Conservation (phyloP, 75 land plant genomes). For the Isoetes taiwanensis region DNA sequence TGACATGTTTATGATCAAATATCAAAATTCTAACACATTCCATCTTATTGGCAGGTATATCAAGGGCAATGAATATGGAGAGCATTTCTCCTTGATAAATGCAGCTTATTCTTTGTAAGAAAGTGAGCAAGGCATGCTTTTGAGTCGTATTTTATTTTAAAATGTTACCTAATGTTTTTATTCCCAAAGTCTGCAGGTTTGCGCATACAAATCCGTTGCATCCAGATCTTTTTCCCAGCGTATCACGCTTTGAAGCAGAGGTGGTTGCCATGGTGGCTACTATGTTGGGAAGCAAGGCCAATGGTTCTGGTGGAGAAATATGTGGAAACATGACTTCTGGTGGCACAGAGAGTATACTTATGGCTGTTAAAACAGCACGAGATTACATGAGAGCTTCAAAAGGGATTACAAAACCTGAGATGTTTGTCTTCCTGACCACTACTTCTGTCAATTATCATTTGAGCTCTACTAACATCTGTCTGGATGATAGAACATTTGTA, state of each 20-base stretch:
- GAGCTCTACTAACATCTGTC: no score
- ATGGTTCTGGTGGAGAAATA: constrained; percentile 64
- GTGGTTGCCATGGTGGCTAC: constrained; percentile 93
- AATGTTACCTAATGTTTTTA: neutral
- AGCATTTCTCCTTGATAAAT: constrained; percentile 74
- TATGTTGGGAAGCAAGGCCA: constrained; percentile 62
- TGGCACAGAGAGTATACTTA: constrained; percentile 91
- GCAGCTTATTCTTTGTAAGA: constrained; percentile 89
- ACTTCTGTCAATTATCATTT: no score
- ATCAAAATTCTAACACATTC: neutral
- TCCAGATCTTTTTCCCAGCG: constrained; percentile 76
- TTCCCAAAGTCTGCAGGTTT: constrained; percentile 49
- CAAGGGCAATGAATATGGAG: constrained; percentile 74
- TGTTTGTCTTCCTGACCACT: constrained; percentile 29
- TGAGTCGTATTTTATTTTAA: neutral
- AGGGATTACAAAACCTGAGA: constrained; percentile 84
- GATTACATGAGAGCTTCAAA: constrained; percentile 79
- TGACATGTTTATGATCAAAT: neutral
- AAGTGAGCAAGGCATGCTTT: neutral
- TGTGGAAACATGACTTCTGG: constrained; percentile 99
- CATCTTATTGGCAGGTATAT: constrained; percentile 54
- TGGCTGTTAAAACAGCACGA: constrained; percentile 88
- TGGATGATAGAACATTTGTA: no score
- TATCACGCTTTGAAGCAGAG: constrained; percentile 75
- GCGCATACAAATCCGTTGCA: constrained; percentile 96